A percentile compares a stretch with the other conserved stretches of the same genome.
Conservation (phyloP, 257 asterid species). For the Solanum dulcamara region DNA sequence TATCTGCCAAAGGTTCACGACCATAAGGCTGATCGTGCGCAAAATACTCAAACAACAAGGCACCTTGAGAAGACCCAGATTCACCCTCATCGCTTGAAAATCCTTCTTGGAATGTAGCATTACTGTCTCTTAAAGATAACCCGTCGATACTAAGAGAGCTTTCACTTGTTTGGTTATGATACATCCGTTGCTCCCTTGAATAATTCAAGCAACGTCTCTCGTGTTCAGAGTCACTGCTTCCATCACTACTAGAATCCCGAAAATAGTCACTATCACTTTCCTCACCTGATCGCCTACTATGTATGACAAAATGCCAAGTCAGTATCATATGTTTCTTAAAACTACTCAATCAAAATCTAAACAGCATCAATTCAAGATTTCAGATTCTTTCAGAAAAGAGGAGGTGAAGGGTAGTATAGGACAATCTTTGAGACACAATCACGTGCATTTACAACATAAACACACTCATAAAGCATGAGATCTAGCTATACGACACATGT, state of each 20-base stretch:
- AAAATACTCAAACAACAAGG: constrained; percentile 69
- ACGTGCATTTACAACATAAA: not conserved
- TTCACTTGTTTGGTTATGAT: constrained; percentile 14
- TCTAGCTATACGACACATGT: not conserved
- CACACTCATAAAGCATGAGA: not conserved
- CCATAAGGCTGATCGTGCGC: constrained; percentile 67
- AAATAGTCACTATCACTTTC: constrained; percentile 76
- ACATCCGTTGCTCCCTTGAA: constrained; percentile 24
- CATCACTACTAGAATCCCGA: constrained; percentile 86
- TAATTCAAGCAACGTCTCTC: constrained; percentile 40
- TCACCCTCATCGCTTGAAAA: constrained; percentile 92
- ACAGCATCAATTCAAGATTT: not conserved
- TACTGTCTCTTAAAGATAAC: constrained; percentile 31
- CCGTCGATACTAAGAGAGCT: constrained; percentile 20
- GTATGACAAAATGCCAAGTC: constrained; percentile 2
- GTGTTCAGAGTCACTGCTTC: constrained; percentile 85
- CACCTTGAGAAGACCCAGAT: constrained; percentile 54
- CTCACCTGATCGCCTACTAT: constrained; percentile 59
- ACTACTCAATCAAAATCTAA: not conserved
- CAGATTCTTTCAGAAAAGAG: not conserved
- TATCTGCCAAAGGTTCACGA: constrained; percentile 71
- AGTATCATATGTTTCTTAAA: not conserved
- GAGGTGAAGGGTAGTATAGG: not conserved
- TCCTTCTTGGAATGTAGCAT: constrained; percentile 51
- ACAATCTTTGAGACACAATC: not conserved